A percentile compares a stretch with the other conserved stretches of the same genome.
Conservation (phyloP, 805 yeast genomes). For the Osmozyma mogii region DNA sequence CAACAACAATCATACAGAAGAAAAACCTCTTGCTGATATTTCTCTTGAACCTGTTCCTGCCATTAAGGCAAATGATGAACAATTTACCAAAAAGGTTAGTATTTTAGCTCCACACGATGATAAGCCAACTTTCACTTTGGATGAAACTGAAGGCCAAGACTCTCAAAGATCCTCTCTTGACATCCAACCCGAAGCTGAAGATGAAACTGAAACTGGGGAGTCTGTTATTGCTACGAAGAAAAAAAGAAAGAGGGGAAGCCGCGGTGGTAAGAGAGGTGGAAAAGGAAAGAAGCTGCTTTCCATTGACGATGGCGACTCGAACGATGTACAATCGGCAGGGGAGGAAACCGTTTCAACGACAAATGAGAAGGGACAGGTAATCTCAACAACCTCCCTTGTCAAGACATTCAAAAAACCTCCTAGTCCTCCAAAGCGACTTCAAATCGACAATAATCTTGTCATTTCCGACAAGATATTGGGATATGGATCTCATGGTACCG, state of each 20-base stretch:
- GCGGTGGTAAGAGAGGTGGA: slow-evolving; percentile 67
- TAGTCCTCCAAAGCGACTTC: slow-evolving; percentile 21
- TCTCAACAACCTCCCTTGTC: slow-evolving; percentile 23
- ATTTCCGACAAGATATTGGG: slow-evolving; percentile 78
- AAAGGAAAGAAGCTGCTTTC: slow-evolving; percentile 14
- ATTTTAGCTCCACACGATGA: slow-evolving; percentile 2
- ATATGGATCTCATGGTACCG: slow-evolving; percentile 95
- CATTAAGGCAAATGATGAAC: slow-evolving; percentile 8
- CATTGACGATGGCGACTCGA: slow-evolving; percentile 26
- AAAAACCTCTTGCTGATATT: background rate
- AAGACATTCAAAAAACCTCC: slow-evolving; percentile 13
- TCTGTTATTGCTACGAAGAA: slow-evolving; percentile 30
- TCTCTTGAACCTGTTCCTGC: background rate
- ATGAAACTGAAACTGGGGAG: too few species aligned
- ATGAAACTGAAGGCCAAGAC: slow-evolving; percentile 12
- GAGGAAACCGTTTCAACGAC: slow-evolving; percentile 3
- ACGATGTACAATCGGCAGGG: slow-evolving; percentile 1
- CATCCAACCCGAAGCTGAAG: too few species aligned
- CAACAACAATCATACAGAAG: background rate
- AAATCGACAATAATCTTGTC: slow-evolving; percentile 43
- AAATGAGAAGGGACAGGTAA: slow-evolving; percentile 6
- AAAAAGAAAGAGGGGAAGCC: slow-evolving; percentile 73
- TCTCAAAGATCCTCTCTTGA: slow-evolving; percentile 17
- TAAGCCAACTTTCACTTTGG: too few species aligned
- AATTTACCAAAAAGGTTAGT: slow-evolving; percentile 8